Percentiles rank a stretch among this genome's conserved stretches.
Evolutionary conservation across 202 grass and related monocot genomes (phyloP).

Genomic region (Eragrostis tef): DNA sequence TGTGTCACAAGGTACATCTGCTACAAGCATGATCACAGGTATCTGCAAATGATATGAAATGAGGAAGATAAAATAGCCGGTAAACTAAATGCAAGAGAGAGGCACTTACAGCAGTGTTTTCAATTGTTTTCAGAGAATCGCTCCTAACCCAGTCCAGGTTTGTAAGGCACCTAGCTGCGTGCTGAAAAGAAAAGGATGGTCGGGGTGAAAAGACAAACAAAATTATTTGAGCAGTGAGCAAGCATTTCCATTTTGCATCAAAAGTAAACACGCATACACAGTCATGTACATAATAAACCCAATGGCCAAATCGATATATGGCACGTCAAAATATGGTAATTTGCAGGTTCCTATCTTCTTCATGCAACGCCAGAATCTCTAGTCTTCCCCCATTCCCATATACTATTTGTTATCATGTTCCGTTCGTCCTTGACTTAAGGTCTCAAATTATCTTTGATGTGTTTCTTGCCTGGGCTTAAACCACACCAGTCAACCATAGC

Average conservation of each 20-base stretch:
- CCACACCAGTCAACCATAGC: background rate
- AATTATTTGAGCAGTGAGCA: slow-evolving; percentile 17
- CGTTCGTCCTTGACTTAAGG: background rate
- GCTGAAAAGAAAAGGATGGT: slow-evolving; percentile 55
- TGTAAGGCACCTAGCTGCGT: slow-evolving; percentile 90
- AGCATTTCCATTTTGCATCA: slow-evolving; percentile 17
- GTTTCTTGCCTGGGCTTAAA: background rate
- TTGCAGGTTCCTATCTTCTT: background rate
- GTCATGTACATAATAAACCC: slow-evolving; percentile 4
- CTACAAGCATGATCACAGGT: slow-evolving; percentile 96
- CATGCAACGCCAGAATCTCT: background rate
- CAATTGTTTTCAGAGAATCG: slow-evolving; percentile 97
- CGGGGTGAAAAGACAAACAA: slow-evolving; percentile 15
- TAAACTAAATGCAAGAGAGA: slow-evolving; percentile 34
- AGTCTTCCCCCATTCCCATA: background rate
- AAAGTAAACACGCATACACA: slow-evolving; percentile 17
- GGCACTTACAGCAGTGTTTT: slow-evolving; percentile 92
- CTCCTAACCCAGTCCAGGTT: slow-evolving; percentile 99
- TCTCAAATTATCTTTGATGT: background rate
- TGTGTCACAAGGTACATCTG: slow-evolving; percentile 77
- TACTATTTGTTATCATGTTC: background rate
- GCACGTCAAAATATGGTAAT: background rate
- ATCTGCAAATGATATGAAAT: slow-evolving; percentile 67
- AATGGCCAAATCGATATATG: background rate
- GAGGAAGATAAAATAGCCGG: slow-evolving; percentile 39